phyloP scores from a whole-genome alignment of 2,329 filamentous ascomycete species.

The Fonsecaea monophora region DNA sequence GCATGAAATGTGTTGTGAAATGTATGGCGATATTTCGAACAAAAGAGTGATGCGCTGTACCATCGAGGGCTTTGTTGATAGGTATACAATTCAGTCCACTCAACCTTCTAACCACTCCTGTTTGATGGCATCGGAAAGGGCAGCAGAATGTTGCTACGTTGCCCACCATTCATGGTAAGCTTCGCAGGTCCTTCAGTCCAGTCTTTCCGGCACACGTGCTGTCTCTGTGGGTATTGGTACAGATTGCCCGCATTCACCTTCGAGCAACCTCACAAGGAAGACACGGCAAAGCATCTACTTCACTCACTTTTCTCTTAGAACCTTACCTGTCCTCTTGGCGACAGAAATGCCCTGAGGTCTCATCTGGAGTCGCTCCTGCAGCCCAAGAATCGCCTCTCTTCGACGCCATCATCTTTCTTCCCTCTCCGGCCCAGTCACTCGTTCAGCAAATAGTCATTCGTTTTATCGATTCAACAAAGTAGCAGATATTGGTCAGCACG shows the following conservation, averaged over 20 bases:
- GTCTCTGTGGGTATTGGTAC: neutral
- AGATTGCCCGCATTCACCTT: neutral
- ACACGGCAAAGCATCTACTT: neutral
- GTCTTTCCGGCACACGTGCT: neutral
- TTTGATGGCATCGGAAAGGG: neutral
- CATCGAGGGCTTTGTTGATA: slow-evolving; percentile 12
- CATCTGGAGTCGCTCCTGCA: slow-evolving; percentile 4
- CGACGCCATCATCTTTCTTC: slow-evolving; percentile 23
- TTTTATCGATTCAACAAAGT: slow-evolving; percentile 4
- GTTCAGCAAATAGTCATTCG: slow-evolving; percentile 16
- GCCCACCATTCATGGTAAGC: neutral
- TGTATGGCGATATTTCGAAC: neutral
- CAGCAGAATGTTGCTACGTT: neutral
- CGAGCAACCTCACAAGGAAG: neutral
- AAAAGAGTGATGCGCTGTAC: slow-evolving; percentile 11
- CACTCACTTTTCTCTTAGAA: neutral
- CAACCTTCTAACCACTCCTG: neutral
- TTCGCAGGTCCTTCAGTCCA: neutral
- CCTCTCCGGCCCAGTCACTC: slow-evolving; percentile 22
- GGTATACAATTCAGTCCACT: slow-evolving; percentile 6
- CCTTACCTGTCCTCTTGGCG: neutral
- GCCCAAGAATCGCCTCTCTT: slow-evolving; percentile 8
- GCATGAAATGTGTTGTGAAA: neutral
- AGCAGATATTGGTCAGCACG: slow-evolving; percentile 12
- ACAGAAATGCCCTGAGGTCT: slow-evolving; percentile 4